Conservation (phyloP, 495 filamentous ascomycete genomes). For the Trichoderma parareesei region DNA sequence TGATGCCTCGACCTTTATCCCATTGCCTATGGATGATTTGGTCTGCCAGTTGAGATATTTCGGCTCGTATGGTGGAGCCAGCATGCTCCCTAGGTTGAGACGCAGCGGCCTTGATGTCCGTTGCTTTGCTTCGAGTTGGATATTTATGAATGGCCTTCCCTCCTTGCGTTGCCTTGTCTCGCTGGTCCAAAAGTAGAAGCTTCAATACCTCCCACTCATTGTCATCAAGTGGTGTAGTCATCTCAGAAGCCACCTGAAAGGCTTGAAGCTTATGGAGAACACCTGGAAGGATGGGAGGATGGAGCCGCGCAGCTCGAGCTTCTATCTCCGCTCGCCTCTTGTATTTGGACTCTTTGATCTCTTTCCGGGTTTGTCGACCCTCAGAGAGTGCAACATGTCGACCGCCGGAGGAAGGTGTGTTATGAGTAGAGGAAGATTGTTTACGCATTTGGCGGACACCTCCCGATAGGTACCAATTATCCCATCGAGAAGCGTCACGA, state of each 20-base stretch:
- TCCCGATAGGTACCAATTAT: constrained; percentile 55
- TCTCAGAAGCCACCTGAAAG: constrained; percentile 62
- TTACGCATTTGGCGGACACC: constrained; percentile 33
- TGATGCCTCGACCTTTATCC: constrained; percentile 47
- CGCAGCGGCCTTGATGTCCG: constrained; percentile 50
- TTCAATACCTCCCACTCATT: constrained; percentile 55
- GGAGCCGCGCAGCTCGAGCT: constrained; percentile 49
- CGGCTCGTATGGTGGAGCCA: constrained; percentile 53
- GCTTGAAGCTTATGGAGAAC: constrained; percentile 58
- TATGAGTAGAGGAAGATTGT: not conserved
- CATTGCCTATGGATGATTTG: constrained; percentile 53
- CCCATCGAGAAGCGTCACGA: constrained; percentile 56
- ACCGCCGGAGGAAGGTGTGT: not conserved
- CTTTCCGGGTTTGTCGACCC: constrained; percentile 30
- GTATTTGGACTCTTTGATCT: constrained; percentile 47
- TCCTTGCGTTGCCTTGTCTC: constrained; percentile 28
- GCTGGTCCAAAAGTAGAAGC: constrained; percentile 45
- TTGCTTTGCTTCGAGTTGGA: constrained; percentile 29
- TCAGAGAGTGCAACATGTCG: constrained; percentile 8
- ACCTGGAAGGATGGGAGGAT: constrained; percentile 51
- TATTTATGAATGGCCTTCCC: constrained; percentile 12
- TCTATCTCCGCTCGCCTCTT: constrained; percentile 59
- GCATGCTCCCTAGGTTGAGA: constrained; percentile 61
- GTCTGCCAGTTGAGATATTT: constrained; percentile 53
- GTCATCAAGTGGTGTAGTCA: constrained; percentile 54